A percentile compares a stretch with the other conserved stretches of the same genome.
These are phyloP conservation scores for Ophiosphaerella herpotricha DNA, from an alignment of 2,329 filamentous ascomycete species.

Conservation along the genomic window DNA sequence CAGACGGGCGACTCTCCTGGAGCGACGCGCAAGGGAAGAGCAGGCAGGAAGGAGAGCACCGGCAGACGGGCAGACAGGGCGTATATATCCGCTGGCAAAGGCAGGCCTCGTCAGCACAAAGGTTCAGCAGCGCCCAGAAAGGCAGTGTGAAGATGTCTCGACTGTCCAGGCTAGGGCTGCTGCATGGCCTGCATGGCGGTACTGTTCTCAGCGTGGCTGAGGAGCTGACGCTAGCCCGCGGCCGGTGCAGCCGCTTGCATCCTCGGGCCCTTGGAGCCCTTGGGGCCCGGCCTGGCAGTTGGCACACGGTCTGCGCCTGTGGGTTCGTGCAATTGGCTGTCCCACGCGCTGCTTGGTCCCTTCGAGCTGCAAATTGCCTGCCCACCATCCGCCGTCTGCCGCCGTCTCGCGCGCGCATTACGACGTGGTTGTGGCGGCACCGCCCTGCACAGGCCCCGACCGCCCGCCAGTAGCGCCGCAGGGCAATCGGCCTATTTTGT, in stretches of 20 bases:
- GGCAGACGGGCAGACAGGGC: slow-evolving; percentile 3
- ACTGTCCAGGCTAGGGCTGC: slow-evolving; percentile 1
- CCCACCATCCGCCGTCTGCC: neutral
- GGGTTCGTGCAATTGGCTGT: neutral
- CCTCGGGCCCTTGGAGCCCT: neutral
- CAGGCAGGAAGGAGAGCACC: slow-evolving; percentile 12
- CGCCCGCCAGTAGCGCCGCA: slow-evolving; percentile 10
- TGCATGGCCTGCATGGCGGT: neutral
- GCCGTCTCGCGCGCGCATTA: neutral
- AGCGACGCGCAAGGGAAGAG: slow-evolving; percentile 29
- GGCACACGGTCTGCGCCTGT: neutral
- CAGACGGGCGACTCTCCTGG: slow-evolving; percentile 32
- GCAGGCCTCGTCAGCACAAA: slow-evolving; percentile 13
- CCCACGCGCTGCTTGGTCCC: too few species aligned
- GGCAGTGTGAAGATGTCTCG: slow-evolving; percentile 11
- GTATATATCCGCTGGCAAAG: slow-evolving; percentile 8
- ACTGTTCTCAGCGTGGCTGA: slow-evolving; percentile 5
- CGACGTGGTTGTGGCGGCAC: slow-evolving; percentile 1
- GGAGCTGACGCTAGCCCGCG: slow-evolving; percentile 1
- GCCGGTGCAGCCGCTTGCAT: neutral
- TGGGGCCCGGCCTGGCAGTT: neutral
- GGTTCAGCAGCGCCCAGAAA: slow-evolving; percentile 19
- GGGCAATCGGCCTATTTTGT: slow-evolving; percentile 21
- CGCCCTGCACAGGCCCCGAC: slow-evolving; percentile 4
- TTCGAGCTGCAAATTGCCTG: too few species aligned